These are phyloP conservation scores for Neobulgaria alba DNA, from an alignment of 2,329 filamentous ascomycete species.

Conservation along the genomic window DNA sequence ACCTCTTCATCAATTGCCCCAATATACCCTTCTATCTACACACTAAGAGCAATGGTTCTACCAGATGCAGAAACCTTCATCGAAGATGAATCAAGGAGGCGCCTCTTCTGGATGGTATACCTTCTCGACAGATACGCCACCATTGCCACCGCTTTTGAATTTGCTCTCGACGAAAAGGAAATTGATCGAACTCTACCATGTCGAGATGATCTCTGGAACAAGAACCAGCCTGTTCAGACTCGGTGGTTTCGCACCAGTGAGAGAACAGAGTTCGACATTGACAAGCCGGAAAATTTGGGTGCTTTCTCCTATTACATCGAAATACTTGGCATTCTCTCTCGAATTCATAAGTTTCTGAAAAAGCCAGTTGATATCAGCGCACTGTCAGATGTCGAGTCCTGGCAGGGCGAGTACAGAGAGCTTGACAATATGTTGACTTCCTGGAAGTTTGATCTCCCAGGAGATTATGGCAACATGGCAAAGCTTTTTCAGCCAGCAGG, in stretches of 20 bases:
- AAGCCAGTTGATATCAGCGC: slow-evolving; percentile 83
- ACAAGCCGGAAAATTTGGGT: slow-evolving; percentile 72
- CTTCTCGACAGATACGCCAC: slow-evolving; percentile 84
- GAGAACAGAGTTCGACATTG: slow-evolving; percentile 52
- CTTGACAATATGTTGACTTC: slow-evolving; percentile 70
- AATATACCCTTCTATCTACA: slow-evolving; percentile 79
- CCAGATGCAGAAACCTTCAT: slow-evolving; percentile 79
- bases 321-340: slow-evolving; percentile 76
- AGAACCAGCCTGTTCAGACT: slow-evolving; percentile 77
- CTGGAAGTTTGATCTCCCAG: slow-evolving; percentile 78
- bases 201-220: slow-evolving; percentile 76
- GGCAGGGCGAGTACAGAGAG: slow-evolving; percentile 80
- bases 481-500: slow-evolving; percentile 64
- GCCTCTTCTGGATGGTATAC: slow-evolving; percentile 93
- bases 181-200: slow-evolving; percentile 83
- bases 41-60: slow-evolving; percentile 73
- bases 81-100: slow-evolving; percentile 76
- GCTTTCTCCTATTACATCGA: slow-evolving; percentile 88
- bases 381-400: slow-evolving; percentile 75
- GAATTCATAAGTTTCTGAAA: slow-evolving; percentile 83
- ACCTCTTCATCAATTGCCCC: slow-evolving; percentile 73
- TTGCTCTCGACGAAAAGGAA: slow-evolving; percentile 80
- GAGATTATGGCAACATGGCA: slow-evolving; percentile 76
- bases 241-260: slow-evolving; percentile 61
- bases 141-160: slow-evolving; percentile 85